phyloP scores from a whole-genome alignment of 2,329 filamentous ascomycete genomes.

The Amylocarpus encephaloides region DNA sequence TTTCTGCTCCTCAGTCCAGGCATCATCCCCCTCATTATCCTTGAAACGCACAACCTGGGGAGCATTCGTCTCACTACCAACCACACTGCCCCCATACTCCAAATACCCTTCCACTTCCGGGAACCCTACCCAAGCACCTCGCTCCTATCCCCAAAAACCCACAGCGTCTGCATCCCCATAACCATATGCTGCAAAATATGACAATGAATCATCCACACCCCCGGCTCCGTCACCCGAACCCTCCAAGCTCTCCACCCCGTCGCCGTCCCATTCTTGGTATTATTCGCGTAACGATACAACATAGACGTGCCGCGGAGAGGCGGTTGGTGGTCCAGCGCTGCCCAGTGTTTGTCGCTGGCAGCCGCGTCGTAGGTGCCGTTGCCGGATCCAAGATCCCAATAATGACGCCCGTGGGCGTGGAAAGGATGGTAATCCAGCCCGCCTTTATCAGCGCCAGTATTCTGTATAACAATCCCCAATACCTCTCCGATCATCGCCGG shows the following conservation, averaged over 20 bases:
- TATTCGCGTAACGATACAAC: slow-evolving; percentile 39
- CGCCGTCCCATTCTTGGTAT: slow-evolving; percentile 30
- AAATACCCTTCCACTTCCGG: slow-evolving; percentile 31
- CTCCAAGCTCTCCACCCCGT: slow-evolving; percentile 47
- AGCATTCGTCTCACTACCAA: slow-evolving; percentile 24
- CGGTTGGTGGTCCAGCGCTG: slow-evolving; percentile 10
- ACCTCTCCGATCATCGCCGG: slow-evolving; percentile 42
- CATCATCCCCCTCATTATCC: neutral
- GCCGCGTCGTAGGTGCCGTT: slow-evolving; percentile 38
- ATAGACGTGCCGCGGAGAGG: slow-evolving; percentile 36
- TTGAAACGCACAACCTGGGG: neutral
- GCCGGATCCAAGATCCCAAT: slow-evolving; percentile 39
- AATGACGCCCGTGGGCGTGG: slow-evolving; percentile 40
- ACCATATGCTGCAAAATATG: slow-evolving; percentile 44
- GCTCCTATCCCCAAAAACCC: slow-evolving; percentile 32
- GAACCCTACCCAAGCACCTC: slow-evolving; percentile 20
- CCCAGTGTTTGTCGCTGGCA: slow-evolving; percentile 36
- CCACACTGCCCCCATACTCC: slow-evolving; percentile 28
- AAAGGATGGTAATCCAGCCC: slow-evolving; percentile 40
- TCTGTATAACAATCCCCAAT: slow-evolving; percentile 40
- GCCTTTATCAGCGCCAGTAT: slow-evolving; percentile 32
- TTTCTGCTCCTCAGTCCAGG: neutral
- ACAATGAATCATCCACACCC: slow-evolving; percentile 46
- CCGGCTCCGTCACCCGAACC: slow-evolving; percentile 39
- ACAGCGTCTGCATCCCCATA: slow-evolving; percentile 37